These are phyloP conservation scores for Dipteronia sinensis DNA, from an alignment of 345 rosid species.

Conservation along the genomic window DNA sequence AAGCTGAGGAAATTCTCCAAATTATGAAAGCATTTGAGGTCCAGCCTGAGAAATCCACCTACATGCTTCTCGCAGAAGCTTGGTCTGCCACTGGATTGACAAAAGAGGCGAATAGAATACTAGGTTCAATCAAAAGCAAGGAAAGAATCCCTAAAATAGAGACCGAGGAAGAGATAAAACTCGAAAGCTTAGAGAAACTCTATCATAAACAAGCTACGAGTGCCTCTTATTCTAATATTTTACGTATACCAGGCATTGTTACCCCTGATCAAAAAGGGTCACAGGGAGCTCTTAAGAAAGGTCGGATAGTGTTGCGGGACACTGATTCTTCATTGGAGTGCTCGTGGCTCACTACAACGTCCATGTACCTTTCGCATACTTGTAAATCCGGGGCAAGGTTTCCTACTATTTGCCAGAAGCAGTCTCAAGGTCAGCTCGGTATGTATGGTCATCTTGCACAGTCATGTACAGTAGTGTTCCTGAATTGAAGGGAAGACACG, in stretches of 20 bases:
- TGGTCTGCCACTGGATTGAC: slow-evolving; percentile 58
- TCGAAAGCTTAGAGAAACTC: slow-evolving; percentile 43
- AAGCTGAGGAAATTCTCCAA: slow-evolving; percentile 62
- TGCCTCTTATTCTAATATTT: slow-evolving; percentile 22
- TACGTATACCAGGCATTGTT: slow-evolving; percentile 38
- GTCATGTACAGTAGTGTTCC: slow-evolving; percentile 49
- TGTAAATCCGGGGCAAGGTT: slow-evolving; percentile 56
- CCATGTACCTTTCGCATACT: slow-evolving; percentile 35
- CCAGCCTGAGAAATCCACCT: slow-evolving; percentile 54
- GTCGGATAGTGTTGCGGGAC: slow-evolving; percentile 34
- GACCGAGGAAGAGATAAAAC: slow-evolving; percentile 36
- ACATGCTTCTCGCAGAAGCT: slow-evolving; percentile 49
- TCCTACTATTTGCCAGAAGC: slow-evolving; percentile 55
- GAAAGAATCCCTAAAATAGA: slow-evolving; percentile 20
- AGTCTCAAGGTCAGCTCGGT: slow-evolving; percentile 47
- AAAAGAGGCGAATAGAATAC: slow-evolving; percentile 50
- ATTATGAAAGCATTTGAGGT: slow-evolving; percentile 56
- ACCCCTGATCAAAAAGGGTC: slow-evolving; percentile 30
- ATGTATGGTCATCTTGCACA: slow-evolving; percentile 54
- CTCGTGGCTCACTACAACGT: slow-evolving; percentile 35
- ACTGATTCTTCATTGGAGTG: slow-evolving; percentile 29
- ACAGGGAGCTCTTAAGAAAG: slow-evolving; percentile 26
- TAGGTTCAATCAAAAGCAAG: slow-evolving; percentile 33
- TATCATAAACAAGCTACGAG: slow-evolving; percentile 44
- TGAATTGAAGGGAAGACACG: slow-evolving; percentile 34